Evolutionary conservation across 2,329 filamentous ascomycete species (phyloP), one percentile per base, ranked within the genome.

Genomic region (Pseudogymnoascus sp.): DNA sequence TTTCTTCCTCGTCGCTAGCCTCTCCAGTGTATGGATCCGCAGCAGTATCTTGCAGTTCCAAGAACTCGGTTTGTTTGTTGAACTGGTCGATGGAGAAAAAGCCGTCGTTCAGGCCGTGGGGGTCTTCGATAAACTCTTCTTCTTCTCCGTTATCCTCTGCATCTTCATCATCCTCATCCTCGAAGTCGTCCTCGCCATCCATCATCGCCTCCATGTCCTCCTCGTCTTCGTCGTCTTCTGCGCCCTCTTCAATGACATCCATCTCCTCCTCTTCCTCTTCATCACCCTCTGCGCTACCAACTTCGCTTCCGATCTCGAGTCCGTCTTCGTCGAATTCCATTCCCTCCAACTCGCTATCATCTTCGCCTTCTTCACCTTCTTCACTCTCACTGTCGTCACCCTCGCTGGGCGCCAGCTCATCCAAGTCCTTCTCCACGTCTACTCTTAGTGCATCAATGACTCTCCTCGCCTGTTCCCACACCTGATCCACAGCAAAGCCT

Each of bases 81-180:
- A 99, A 99, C 63, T 95, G 86, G 69, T 97, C 92, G 69, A 99
- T 93, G 14, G 91, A 96, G 77, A 99, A 99, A 77, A 99, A 99
- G 4, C 92, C 93, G 71, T 99, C 94, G 70, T 99, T 97, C 33
- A 99, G 83, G 6, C 92, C 91, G 70, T 94, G 81, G 3, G 86
- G 86, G 70, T 97, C 92, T 67, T 86, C 80, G 7, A 85, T 77
- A 63, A 87, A 87, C 38, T 83, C 81, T 57, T 81, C 81, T 1
- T 76, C 73, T 4, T 77, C 73, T 47, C 79, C 76, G 18, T 81
- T 80, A 3, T 79, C 76, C 9, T 75, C 75, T 1, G 77, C 78
- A 2, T 81, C 79, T 0, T 81, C 79, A 0, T 78, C 78, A 0
- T 75, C 73, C 1, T 77, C 76, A 1, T 78, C 76, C 0, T 74